phyloP scores from a whole-genome alignment of 169 alveolate species.

The Cryptosporidium parvum region DNA sequence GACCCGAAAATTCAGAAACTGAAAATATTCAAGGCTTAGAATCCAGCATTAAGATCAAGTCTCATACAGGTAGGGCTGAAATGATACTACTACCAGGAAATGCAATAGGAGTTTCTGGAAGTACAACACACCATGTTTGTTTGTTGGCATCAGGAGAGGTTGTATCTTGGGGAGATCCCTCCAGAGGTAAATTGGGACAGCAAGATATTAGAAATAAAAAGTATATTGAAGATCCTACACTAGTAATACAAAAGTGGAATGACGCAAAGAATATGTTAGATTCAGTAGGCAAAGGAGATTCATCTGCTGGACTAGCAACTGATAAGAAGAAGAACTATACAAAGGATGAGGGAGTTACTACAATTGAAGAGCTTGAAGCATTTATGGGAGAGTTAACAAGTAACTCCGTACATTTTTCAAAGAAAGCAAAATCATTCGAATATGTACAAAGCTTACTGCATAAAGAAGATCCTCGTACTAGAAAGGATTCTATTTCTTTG shows the following conservation, averaged over 20 bases:
- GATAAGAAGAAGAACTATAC: slow-evolving; percentile 19
- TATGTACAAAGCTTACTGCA: slow-evolving; percentile 29
- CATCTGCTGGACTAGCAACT: background rate
- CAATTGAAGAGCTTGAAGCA: slow-evolving; percentile 49
- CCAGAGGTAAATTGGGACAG: slow-evolving; percentile 36
- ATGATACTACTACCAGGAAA: slow-evolving; percentile 34
- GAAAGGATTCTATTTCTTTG: slow-evolving; percentile 26
- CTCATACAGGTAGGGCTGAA: slow-evolving; percentile 52
- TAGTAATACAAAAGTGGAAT: slow-evolving; percentile 56
- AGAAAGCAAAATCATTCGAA: slow-evolving; percentile 32
- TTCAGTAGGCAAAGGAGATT: background rate
- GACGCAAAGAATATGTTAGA: slow-evolving; percentile 11
- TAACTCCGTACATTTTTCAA: slow-evolving; percentile 16
- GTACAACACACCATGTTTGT: slow-evolving; percentile 36
- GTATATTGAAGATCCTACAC: slow-evolving; percentile 10
- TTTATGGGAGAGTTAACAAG: slow-evolving; percentile 19
- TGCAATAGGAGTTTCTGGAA: slow-evolving; percentile 44
- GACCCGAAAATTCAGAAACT: slow-evolving; percentile 15
- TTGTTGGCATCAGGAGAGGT: slow-evolving; percentile 40
- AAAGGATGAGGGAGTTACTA: slow-evolving; percentile 34
- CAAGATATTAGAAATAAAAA: background rate
- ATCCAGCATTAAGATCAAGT: background rate
- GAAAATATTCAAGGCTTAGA: background rate
- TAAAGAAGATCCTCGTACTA: slow-evolving; percentile 55
- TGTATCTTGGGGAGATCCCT: slow-evolving; percentile 47